phyloP scores from a whole-genome alignment of 768 basidiomycete species.

The Boletellus emodensis region DNA sequence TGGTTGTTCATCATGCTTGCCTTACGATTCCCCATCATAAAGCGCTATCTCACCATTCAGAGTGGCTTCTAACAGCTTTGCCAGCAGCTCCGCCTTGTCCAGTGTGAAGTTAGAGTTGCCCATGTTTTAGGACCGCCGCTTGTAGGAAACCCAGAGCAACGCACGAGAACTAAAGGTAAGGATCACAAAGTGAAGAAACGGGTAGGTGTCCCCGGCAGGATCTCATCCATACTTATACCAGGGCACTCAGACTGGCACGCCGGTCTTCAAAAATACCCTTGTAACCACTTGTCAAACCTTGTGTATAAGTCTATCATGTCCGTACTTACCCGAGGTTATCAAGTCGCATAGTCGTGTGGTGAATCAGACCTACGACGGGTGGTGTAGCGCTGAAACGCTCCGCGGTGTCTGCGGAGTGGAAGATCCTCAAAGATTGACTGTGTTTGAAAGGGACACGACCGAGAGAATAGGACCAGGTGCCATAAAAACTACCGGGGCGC shows the following conservation, averaged over 20 bases:
- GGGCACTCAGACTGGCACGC: background rate
- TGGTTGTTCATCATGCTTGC: background rate
- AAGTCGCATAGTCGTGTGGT: too few relatives aligned
- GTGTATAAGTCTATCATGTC: too few relatives aligned
- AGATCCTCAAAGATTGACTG: background rate
- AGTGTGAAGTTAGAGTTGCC: background rate
- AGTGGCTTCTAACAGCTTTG: background rate
- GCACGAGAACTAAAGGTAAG: background rate
- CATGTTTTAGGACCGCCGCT: background rate
- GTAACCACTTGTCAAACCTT: too few relatives aligned
- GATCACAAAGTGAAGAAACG: background rate
- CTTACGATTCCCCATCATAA: background rate
- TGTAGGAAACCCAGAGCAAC: background rate
- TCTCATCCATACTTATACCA: background rate
- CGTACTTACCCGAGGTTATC: background rate
- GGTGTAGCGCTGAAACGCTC: background rate
- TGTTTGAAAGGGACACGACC: too few relatives aligned
- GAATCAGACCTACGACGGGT: background rate
- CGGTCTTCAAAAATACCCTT: too few relatives aligned
- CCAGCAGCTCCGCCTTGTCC: conserved; percentile 4
- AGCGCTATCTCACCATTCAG: conserved; percentile 1
- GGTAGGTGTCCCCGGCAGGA: too few relatives aligned
- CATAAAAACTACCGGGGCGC: too few relatives aligned
- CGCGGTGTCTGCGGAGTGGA: background rate
- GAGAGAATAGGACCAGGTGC: too few relatives aligned